Base-by-base conservation (phyloP, 768 basidiomycete species). In the Cystobasidium ongulense region DNA sequence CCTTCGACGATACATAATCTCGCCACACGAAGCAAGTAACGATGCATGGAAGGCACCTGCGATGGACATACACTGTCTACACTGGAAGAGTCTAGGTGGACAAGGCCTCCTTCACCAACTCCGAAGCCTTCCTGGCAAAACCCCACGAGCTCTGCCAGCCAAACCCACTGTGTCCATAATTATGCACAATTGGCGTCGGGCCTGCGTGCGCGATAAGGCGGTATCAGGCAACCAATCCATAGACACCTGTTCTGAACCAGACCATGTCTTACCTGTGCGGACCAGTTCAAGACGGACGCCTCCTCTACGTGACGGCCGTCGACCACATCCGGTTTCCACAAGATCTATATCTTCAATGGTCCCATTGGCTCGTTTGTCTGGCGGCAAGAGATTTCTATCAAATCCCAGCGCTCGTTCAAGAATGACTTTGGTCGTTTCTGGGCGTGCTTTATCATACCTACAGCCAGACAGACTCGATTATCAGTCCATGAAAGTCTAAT, bases 71-170 rank as follows among this genome's bases (percentile, higher is more conserved):
- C 5, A 31, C 33, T 59, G 15, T 17, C 15, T 23, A n/a, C 11
- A 59, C 8, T 59, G 1, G 3, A 29, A 59, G 11, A 21, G 43
- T 13, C 57, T 29, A 59, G 33, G 13, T 31, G 11, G 13, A 59
- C 57, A 59, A 21, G 23, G 33, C 57, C 23, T 59, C 57, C 4
- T 15, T 5, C 57, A 35, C 57, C 4, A 71, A 53, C 25, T 71
- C 54, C 13, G 53, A 11, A 21, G 68, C 52, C 33, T 29, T 36
- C 27, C 43, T 46, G 10, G 76, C 75, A 27, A 54, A 76, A 0
- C 80, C 81, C 81, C 81, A 82, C n/a, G 76, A 78, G 43, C 77
- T 77, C 74, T 82, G 81, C 81, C 81, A 82, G 11, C 81, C 81
- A 29, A 78, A 80, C 0, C 81, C 81, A 1, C 80, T 80, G 61